Conservation (phyloP, 1,139 yeast genomes). For the Saccharomyces hybrid region DNA sequence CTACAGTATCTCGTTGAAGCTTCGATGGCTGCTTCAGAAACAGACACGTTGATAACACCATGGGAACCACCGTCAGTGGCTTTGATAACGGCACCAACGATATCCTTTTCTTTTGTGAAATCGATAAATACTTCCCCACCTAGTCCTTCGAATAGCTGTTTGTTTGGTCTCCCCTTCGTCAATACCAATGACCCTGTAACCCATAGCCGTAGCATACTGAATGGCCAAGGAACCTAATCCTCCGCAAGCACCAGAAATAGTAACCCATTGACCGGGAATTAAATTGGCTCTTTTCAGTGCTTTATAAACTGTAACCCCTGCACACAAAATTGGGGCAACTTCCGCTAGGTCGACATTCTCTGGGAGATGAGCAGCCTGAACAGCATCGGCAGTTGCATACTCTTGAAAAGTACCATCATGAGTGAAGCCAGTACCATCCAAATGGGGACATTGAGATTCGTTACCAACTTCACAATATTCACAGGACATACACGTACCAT, state of each 20-base stretch:
- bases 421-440: constrained; percentile 69
- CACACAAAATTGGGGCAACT: constrained; percentile 73
- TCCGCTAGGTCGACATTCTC: constrained; percentile 62
- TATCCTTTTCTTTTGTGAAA: constrained; percentile 46
- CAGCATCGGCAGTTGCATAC: constrained; percentile 78
- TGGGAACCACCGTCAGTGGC: constrained; percentile 74
- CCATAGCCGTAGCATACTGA: constrained; percentile 80
- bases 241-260: constrained; percentile 78
- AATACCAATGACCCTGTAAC: constrained; percentile 65
- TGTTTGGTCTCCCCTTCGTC: constrained; percentile 69
- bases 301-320: constrained; percentile 80
- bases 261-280: constrained; percentile 70
- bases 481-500: constrained; percentile 67
- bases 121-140: constrained; percentile 72
- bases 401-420: constrained; percentile 82
- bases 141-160: constrained; percentile 43
- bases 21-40: constrained; percentile 62
- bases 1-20: constrained; percentile 65
- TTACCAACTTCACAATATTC: constrained; percentile 61
- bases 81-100: constrained; percentile 45
- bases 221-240: constrained; percentile 77
- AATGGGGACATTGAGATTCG: constrained; percentile 63
- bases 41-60: constrained; percentile 74
- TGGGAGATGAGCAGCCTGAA: constrained; percentile 76
- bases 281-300: constrained; percentile 66